These are phyloP conservation scores for Ustilago xerochloae DNA, from an alignment of 1,284 basidiomycete species.

Conservation along the genomic window DNA sequence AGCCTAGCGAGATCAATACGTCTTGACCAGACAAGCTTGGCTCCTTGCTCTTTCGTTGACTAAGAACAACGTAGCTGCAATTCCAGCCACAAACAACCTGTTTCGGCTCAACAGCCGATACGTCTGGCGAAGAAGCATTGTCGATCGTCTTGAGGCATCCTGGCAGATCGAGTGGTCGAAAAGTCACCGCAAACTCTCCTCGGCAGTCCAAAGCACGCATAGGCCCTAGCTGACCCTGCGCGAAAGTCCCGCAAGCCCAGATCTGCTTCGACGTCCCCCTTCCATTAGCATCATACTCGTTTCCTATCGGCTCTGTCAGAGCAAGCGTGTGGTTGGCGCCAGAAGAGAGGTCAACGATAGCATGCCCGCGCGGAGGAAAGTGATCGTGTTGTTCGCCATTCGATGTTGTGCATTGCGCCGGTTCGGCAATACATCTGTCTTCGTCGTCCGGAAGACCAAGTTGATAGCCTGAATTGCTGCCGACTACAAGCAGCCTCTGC, in stretches of 20 bases:
- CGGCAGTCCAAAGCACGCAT: background rate
- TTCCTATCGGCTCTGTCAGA: conserved; percentile 3
- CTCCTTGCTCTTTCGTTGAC: no score
- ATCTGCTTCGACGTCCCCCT: conserved; percentile 3
- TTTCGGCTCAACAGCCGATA: conserved; percentile 6
- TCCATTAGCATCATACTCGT: background rate
- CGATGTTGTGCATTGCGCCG: conserved; percentile 11
- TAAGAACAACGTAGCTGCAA: conserved; percentile 39
- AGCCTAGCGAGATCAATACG: conserved; percentile 35
- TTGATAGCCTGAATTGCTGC: conserved; percentile 48
- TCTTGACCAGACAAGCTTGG: conserved; percentile 1
- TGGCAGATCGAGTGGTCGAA: background rate
- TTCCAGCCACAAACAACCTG: conserved; percentile 44
- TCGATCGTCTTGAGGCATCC: conserved; percentile 23
- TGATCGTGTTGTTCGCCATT: background rate
- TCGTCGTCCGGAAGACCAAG: conserved; percentile 29
- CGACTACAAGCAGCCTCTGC: conserved; percentile 30
- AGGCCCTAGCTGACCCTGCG: conserved; percentile 35
- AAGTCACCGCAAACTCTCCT: background rate
- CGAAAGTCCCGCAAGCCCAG: conserved; percentile 25
- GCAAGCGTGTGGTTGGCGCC: conserved; percentile 48
- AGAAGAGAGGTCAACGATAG: conserved; percentile 21
- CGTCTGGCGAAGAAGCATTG: background rate
- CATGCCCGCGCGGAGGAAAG: conserved; percentile 25
- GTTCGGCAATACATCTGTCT: conserved; percentile 15